phyloP scores from a whole-genome alignment of 106 monocot species.

The Dendrobium chrysotoxum region DNA sequence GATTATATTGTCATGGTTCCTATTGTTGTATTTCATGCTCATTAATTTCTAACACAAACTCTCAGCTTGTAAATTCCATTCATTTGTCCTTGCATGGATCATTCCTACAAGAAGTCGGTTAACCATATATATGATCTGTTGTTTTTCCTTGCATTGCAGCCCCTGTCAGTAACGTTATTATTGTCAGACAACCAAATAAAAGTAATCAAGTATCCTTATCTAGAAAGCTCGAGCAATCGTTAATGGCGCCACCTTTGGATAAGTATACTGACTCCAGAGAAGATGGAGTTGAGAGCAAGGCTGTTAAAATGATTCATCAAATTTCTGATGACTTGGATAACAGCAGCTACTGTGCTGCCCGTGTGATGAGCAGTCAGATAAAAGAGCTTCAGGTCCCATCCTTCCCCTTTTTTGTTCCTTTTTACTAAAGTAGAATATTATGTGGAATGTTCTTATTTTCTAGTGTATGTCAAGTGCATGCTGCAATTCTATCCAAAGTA shows the following conservation, averaged over 20 bases:
- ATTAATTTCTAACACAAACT: background rate
- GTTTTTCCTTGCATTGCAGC: slow-evolving; percentile 27
- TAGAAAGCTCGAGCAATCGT: slow-evolving; percentile 26
- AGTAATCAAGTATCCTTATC: slow-evolving; percentile 17
- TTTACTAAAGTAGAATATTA: background rate
- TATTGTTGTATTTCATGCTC: background rate
- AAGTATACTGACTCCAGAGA: slow-evolving; percentile 38
- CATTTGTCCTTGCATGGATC: background rate
- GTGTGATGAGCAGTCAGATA: slow-evolving; percentile 45
- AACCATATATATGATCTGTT: background rate
- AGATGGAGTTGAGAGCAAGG: slow-evolving; percentile 25
- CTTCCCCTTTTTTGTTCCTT: background rate
- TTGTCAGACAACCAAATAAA: slow-evolving; percentile 34
- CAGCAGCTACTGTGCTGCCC: slow-evolving; percentile 29
- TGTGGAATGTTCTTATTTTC: no score
- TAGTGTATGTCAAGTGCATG: no score
- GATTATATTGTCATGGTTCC: background rate
- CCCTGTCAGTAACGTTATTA: slow-evolving; percentile 68
- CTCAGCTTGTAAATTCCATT: background rate
- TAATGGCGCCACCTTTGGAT: slow-evolving; percentile 45
- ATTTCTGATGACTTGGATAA: slow-evolving; percentile 17
- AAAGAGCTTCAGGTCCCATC: slow-evolving; percentile 68
- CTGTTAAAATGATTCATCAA: slow-evolving; percentile 20
- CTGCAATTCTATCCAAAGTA: no score
- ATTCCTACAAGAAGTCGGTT: background rate